A percentile compares a stretch with the other conserved stretches of the same genome.
Evolutionary conservation across 163 green algal genomes (phyloP).

Genomic region (Scenedesmus sp.): DNA sequence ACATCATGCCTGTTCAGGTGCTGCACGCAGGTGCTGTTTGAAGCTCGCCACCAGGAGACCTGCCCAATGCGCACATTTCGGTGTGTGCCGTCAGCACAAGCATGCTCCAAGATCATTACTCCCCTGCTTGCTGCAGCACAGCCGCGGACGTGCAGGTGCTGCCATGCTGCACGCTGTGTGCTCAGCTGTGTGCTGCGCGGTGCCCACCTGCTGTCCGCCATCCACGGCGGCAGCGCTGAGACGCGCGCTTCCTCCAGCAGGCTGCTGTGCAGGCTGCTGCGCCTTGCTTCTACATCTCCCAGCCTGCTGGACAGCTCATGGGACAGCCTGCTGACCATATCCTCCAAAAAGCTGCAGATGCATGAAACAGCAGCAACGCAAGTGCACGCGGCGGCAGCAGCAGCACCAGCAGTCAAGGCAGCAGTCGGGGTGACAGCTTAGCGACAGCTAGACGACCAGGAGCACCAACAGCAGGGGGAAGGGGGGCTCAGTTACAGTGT

Average conservation of each 20-base stretch:
- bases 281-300: neutral
- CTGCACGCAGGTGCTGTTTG: neutral
- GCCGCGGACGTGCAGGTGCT: too few relatives aligned
- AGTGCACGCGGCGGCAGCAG: too few relatives aligned
- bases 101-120: neutral
- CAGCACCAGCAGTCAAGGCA: neutral
- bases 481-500: too few relatives aligned
- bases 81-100: neutral
- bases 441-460: neutral
- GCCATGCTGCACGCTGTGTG: too few relatives aligned
- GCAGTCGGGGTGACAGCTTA: neutral
- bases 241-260: neutral
- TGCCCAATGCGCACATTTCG: too few relatives aligned
- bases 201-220: slow-evolving; percentile 49
- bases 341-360: slow-evolving; percentile 70
- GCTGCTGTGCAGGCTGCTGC: neutral
- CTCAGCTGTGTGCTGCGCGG: neutral
- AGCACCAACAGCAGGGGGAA: too few relatives aligned
- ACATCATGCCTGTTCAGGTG: neutral
- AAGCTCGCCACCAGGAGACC: too few relatives aligned
- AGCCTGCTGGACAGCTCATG: slow-evolving; percentile 54
- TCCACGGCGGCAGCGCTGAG: slow-evolving; percentile 53
- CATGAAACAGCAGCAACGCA: neutral
- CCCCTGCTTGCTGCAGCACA: neutral
- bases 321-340: slow-evolving; percentile 64